Conservation (phyloP, 2,329 filamentous ascomycete genomes). For the Diaporthe eres region DNA sequence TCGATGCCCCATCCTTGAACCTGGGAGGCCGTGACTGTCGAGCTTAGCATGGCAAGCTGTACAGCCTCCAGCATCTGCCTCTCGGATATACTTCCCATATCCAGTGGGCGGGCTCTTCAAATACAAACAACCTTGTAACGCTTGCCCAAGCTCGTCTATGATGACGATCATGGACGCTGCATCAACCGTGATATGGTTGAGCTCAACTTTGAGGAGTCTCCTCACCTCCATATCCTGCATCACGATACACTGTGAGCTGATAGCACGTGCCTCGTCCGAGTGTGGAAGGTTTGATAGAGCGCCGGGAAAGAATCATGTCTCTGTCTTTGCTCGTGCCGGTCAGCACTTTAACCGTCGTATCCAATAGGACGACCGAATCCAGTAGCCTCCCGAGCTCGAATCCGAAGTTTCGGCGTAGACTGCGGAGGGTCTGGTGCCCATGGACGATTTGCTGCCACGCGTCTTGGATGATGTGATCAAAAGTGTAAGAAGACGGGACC, state of each 20-base stretch:
- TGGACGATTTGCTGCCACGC: background rate
- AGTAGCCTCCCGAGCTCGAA: background rate
- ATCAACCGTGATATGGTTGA: conserved; percentile 1
- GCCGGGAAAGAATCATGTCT: background rate
- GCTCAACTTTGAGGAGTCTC: background rate
- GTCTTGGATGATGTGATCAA: background rate
- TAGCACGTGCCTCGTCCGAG: background rate
- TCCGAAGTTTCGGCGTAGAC: background rate
- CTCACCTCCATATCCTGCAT: background rate
- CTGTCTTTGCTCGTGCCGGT: background rate
- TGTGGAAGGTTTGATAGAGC: background rate
- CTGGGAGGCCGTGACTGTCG: conserved; percentile 1
- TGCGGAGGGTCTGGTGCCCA: background rate
- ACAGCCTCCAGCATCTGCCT: conserved; percentile 46
- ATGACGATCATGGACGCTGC: background rate
- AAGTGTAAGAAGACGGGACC: background rate
- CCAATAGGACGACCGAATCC: background rate
- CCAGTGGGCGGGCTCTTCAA: background rate
- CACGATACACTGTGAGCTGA: background rate
- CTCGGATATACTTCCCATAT: conserved; percentile 36
- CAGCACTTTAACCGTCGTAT: background rate
- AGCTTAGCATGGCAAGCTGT: conserved; percentile 43
- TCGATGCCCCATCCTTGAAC: conserved; percentile 9
- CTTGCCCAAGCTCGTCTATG: conserved; percentile 3
- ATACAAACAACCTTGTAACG: background rate